Evolutionary conservation across 208 protist genomes (phyloP).

Genomic region (Angomonas deanei): DNA sequence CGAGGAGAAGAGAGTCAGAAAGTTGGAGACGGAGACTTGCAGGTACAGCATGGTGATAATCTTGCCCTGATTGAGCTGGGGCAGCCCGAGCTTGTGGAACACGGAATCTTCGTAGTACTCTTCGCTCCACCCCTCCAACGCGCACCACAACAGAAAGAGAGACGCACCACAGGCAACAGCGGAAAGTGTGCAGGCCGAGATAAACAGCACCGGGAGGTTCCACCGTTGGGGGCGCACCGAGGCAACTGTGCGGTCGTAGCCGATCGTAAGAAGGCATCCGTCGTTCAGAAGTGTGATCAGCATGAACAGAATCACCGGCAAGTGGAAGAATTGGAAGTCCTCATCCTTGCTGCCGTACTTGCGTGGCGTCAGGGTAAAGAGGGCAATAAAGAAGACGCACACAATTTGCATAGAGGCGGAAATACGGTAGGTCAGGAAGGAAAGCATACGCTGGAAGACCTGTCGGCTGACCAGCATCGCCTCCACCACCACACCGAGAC

Average conservation of each 20-base stretch:
- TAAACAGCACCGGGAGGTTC: constrained; percentile 65
- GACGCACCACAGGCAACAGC: constrained; percentile 59
- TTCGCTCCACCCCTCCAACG: constrained; percentile 38
- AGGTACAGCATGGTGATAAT: constrained; percentile 83
- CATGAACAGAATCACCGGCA: constrained; percentile 90
- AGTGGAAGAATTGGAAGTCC: constrained; percentile 74
- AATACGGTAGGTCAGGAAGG: constrained; percentile 80
- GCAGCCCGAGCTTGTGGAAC: constrained; percentile 54
- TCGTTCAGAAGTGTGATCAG: constrained; percentile 88
- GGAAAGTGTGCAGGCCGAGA: constrained; percentile 43
- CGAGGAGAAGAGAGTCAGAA: constrained; percentile 85
- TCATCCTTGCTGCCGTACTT: constrained; percentile 56
- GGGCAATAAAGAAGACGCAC: constrained; percentile 80
- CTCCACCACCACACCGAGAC: constrained; percentile 91
- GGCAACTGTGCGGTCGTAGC: constrained; percentile 54
- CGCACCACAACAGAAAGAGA: constrained; percentile 58
- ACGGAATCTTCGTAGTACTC: constrained; percentile 41
- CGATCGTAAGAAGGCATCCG: constrained; percentile 67
- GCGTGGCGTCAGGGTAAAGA: constrained; percentile 62
- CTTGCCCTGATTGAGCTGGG: constrained; percentile 64
- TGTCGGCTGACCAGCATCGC: constrained; percentile 90
- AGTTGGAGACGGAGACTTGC: constrained; percentile 85
- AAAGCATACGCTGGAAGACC: constrained; percentile 95
- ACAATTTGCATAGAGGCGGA: constrained; percentile 76
- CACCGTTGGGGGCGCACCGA: constrained; percentile 47